Conservation (phyloP, 2,329 filamentous ascomycete genomes). For the Sclerotinia subarctica region DNA sequence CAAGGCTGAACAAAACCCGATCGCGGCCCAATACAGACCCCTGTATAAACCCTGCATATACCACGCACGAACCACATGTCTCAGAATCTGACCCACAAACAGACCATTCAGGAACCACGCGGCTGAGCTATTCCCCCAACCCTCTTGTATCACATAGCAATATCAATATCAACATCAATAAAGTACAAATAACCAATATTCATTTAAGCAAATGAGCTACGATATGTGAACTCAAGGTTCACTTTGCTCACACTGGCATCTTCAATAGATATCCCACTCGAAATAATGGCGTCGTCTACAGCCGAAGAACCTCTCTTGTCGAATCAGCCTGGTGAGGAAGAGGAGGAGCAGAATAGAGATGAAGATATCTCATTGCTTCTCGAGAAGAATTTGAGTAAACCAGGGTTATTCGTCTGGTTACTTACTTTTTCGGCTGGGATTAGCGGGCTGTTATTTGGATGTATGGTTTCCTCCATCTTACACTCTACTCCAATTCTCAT, state of each 20-base stretch:
- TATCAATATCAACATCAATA: background rate
- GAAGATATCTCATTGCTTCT: conserved; percentile 31
- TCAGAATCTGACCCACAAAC: background rate
- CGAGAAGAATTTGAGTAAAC: conserved; percentile 35
- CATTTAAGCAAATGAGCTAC: background rate
- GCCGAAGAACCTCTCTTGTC: conserved; percentile 19
- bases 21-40: background rate
- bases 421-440: conserved; percentile 64
- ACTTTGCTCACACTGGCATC: conserved; percentile 1
- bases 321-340: background rate
- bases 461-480: conserved; percentile 39
- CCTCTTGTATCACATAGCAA: background rate
- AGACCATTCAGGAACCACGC: background rate
- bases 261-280: background rate
- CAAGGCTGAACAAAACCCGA: background rate
- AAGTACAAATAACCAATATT: background rate
- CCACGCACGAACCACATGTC: background rate
- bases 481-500: background rate
- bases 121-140: background rate
- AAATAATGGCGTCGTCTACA: conserved; percentile 13
- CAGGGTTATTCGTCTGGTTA: conserved; percentile 54
- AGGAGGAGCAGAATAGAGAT: conserved; percentile 24
- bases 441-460: conserved; percentile 66
- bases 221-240: conserved; percentile 1
- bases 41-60: background rate